phyloP scores from a whole-genome alignment of 2,329 filamentous ascomycete species.

The Lasiodiplodia hormozganensis region DNA sequence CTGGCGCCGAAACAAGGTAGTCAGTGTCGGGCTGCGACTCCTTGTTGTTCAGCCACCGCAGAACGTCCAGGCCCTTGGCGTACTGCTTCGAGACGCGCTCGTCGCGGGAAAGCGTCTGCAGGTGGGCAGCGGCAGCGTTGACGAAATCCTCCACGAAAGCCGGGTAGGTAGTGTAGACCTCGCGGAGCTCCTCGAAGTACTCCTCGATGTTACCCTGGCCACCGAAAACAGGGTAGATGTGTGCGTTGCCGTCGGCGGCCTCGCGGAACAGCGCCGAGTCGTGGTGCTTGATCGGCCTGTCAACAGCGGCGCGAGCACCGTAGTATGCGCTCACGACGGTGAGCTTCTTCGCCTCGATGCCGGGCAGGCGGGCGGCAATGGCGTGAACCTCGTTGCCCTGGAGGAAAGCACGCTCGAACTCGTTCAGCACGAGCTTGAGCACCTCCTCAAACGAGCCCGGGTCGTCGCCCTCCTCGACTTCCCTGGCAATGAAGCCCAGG shows the following conservation, averaged over 20 bases:
- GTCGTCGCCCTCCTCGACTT: conserved; percentile 93
- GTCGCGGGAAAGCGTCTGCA: conserved; percentile 84
- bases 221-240: conserved; percentile 92
- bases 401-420: conserved; percentile 95
- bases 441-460: conserved; percentile 92
- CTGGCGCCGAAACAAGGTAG: conserved; percentile 91
- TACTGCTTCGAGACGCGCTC: conserved; percentile 93
- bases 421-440: conserved; percentile 88
- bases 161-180: conserved; percentile 89
- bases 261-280: conserved; percentile 92
- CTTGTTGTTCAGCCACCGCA: conserved; percentile 88
- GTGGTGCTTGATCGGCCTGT: conserved; percentile 87
- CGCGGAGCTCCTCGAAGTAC: conserved; percentile 96
- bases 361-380: conserved; percentile 81
- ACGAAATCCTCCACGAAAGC: conserved; percentile 89
- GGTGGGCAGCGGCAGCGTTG: conserved; percentile 78
- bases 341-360: conserved; percentile 92
- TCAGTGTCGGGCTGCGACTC: conserved; percentile 92
- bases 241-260: conserved; percentile 80
- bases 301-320: conserved; percentile 80
- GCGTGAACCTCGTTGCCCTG: conserved; percentile 96
- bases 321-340: conserved; percentile 92
- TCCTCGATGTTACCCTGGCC: conserved; percentile 99
- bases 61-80: conserved; percentile 93
- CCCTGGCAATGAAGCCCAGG: conserved; percentile 84